These are phyloP conservation scores for Coemansia sp. DNA, from an alignment of 192 early-diverging fungal species.

Conservation along the genomic window DNA sequence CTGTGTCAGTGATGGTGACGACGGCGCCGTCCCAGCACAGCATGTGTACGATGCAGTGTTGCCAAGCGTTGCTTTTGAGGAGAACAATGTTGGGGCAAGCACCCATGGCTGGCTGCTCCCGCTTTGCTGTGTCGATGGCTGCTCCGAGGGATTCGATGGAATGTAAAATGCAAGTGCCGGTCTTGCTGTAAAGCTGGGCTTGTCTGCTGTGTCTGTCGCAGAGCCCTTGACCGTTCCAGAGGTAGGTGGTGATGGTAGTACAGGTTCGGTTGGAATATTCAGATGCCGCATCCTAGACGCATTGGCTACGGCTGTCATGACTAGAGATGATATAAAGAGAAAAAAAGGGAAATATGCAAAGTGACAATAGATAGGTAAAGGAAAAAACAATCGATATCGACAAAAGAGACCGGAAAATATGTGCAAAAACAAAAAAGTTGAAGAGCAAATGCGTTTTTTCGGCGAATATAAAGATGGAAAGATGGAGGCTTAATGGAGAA, in stretches of 20 bases:
- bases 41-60: slow-evolving; percentile 2
- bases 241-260: background rate
- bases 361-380: background rate
- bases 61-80: slow-evolving; percentile 20
- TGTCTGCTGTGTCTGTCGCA: background rate
- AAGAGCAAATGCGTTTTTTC: background rate
- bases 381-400: background rate
- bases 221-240: background rate
- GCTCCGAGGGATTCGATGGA: background rate
- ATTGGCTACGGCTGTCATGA: slow-evolving; percentile 3
- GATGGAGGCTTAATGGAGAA: background rate
- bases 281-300: background rate
- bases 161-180: background rate
- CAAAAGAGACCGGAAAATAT: slow-evolving; percentile 2
- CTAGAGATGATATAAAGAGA: background rate
- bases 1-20: background rate
- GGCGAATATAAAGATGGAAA: background rate
- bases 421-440: background rate
- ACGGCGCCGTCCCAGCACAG: background rate
- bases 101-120: background rate
- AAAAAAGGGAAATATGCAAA: slow-evolving; percentile 5
- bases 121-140: background rate
- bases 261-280: background rate
- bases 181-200: background rate
- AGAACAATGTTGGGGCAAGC: slow-evolving; percentile 1